phyloP scores from a whole-genome alignment of 495 filamentous ascomycete species.

The Podospora didyma region DNA sequence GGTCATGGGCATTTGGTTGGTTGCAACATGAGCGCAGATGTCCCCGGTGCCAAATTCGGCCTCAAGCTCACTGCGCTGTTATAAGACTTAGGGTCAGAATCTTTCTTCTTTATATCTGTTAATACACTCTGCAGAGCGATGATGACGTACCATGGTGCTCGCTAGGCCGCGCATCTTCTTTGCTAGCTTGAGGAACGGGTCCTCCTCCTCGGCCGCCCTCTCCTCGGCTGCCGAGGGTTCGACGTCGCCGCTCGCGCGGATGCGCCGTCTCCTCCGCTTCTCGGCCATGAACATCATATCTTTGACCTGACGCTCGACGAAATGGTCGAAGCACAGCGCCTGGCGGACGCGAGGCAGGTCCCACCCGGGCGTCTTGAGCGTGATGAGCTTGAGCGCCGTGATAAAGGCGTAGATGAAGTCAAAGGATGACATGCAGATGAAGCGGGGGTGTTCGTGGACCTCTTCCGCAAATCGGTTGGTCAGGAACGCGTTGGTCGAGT shows the following conservation, averaged over 20 bases:
- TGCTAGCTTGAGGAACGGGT: neutral
- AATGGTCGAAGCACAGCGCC: constrained; percentile 15
- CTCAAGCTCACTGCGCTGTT: no score
- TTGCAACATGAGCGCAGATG: no score
- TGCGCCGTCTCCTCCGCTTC: no score
- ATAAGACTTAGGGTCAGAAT: no score
- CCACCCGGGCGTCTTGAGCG: constrained; percentile 20
- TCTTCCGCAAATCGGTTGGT: constrained; percentile 10
- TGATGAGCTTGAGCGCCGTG: constrained; percentile 24
- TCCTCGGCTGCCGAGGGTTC: neutral
- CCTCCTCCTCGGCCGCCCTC: neutral
- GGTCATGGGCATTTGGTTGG: no score
- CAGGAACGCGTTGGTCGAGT: constrained; percentile 16
- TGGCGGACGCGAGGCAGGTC: constrained; percentile 15
- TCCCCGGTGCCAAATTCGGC: no score
- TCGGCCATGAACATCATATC: constrained; percentile 19
- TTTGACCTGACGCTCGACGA: constrained; percentile 13
- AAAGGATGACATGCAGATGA: constrained; percentile 22
- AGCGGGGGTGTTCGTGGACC: constrained; percentile 17
- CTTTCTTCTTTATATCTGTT: neutral
- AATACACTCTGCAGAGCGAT: no score
- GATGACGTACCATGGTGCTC: neutral
- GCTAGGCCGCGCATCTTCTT: neutral
- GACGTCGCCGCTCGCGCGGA: neutral
- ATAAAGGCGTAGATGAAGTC: constrained; percentile 26